Conservation (phyloP, 805 yeast genomes). For the Pichia insulana region DNA sequence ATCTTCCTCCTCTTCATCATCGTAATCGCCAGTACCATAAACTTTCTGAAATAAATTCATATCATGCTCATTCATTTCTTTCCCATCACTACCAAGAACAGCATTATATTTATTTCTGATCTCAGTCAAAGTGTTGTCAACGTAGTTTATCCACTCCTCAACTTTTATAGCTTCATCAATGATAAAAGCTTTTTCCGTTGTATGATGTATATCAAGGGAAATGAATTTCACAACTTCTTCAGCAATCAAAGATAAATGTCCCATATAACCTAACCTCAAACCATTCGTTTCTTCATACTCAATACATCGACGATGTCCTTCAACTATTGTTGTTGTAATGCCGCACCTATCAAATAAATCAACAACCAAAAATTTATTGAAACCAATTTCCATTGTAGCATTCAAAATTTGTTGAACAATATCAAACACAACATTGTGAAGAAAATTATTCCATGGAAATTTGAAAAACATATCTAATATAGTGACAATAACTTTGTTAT, state of each 20-base stretch:
- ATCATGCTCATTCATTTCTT: conserved; percentile 31
- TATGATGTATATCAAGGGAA: conserved; percentile 53
- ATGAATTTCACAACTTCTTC: conserved; percentile 91
- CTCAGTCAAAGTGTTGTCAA: conserved; percentile 71
- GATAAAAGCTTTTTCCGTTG: conserved; percentile 40
- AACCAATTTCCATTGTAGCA: conserved; percentile 67
- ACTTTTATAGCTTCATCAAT: conserved; percentile 34
- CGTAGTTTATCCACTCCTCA: conserved; percentile 43
- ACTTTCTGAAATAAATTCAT: conserved; percentile 24
- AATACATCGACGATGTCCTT: conserved; percentile 53
- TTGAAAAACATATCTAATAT: conserved; percentile 69
- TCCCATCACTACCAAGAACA: conserved; percentile 56
- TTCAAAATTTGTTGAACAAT: conserved; percentile 89
- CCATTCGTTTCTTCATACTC: conserved; percentile 47
- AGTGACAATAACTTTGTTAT: conserved; percentile 56
- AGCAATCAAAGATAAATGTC: conserved; percentile 88
- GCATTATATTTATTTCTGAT: conserved; percentile 93
- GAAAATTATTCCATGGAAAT: conserved; percentile 94
- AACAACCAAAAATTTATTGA: conserved; percentile 65
- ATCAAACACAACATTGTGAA: conserved; percentile 96
- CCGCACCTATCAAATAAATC: conserved; percentile 62
- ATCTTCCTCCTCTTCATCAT: conserved; percentile 16
- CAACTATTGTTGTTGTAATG: conserved; percentile 42
- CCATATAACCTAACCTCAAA: conserved; percentile 87
- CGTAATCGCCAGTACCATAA: conserved; percentile 20